phyloP scores from a whole-genome alignment of 805 yeast species.

The Yamadazyma philogaea region DNA sequence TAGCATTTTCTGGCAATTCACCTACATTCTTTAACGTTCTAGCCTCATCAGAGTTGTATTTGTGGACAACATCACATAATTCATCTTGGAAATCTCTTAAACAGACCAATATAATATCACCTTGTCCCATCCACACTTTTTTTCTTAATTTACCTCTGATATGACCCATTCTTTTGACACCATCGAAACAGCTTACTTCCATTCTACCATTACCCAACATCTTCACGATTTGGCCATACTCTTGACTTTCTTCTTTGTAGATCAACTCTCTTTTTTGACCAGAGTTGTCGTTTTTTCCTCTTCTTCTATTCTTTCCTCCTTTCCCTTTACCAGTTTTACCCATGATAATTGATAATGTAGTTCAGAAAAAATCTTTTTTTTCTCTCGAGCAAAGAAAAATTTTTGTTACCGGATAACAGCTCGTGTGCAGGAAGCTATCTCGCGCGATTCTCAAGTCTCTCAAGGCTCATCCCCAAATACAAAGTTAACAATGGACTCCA shows the following conservation, averaged over 20 bases:
- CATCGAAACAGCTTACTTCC: conserved; percentile 94
- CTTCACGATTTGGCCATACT: conserved; percentile 95
- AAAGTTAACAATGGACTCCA: conserved; percentile 65
- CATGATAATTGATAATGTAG: conserved; percentile 36
- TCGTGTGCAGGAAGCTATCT: conserved; percentile 1
- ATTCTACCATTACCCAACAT: conserved; percentile 98
- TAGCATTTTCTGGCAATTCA: conserved; percentile 95
- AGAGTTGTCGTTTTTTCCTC: conserved; percentile 94
- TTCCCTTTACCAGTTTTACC: conserved; percentile 75
- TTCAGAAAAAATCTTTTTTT: conserved; percentile 6
- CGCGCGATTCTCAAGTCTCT: neutral
- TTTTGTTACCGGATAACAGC: conserved; percentile 1
- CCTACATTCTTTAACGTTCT: conserved; percentile 93
- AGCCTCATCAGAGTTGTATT: conserved; percentile 96
- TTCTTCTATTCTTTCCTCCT: conserved; percentile 93
- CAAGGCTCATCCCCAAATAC: neutral
- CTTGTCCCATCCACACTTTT: conserved; percentile 99
- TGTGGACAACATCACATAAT: conserved; percentile 96
- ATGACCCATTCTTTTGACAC: conserved; percentile 90
- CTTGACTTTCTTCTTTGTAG: conserved; percentile 94
- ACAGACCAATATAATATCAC: conserved; percentile 93
- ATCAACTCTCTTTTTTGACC: conserved; percentile 92
- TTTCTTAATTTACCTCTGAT: conserved; percentile 98
- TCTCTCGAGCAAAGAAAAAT: conserved; percentile 4
- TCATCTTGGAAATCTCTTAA: conserved; percentile 98